Conservation (phyloP, 2,329 filamentous ascomycete genomes). For the Cytospora mali region DNA sequence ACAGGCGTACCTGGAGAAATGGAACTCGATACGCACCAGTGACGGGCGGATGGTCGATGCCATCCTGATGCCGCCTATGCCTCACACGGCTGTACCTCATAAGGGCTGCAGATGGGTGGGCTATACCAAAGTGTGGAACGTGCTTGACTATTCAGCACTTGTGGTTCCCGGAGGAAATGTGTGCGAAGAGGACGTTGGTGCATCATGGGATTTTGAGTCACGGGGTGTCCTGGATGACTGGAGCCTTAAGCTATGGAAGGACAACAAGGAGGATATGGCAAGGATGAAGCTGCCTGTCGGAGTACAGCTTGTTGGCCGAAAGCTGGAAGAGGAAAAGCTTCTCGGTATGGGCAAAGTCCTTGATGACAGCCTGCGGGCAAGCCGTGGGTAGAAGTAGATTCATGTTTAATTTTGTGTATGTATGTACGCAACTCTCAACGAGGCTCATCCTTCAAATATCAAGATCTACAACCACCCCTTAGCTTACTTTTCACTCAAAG, state of each 20-base stretch:
- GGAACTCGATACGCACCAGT: constrained; percentile 49
- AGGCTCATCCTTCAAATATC: too few species aligned
- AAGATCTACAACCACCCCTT: too few species aligned
- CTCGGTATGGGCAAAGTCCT: constrained; percentile 46
- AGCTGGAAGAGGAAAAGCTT: constrained; percentile 58
- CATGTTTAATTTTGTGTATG: too few species aligned
- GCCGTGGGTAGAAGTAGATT: not conserved
- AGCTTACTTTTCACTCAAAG: too few species aligned
- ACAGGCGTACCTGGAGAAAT: constrained; percentile 61
- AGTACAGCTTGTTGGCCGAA: constrained; percentile 55
- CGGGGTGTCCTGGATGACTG: constrained; percentile 54
- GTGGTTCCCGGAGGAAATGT: constrained; percentile 57
- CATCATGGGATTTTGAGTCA: constrained; percentile 43
- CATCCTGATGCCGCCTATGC: constrained; percentile 60
- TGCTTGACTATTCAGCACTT: constrained; percentile 63
- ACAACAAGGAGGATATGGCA: constrained; percentile 42
- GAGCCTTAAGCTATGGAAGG: constrained; percentile 53
- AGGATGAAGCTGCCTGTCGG: constrained; percentile 49
- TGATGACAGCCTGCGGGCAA: constrained; percentile 34
- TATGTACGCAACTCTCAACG: too few species aligned
- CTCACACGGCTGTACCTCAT: constrained; percentile 58
- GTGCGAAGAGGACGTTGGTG: constrained; percentile 42
- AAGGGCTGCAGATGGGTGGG: constrained; percentile 50
- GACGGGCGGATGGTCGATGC: constrained; percentile 56
- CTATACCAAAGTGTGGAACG: constrained; percentile 65